Percentiles rank a stretch among this genome's conserved stretches.
Evolutionary conservation across 2,329 filamentous ascomycete species (phyloP).

Genomic region (Fusarium torreyae): DNA sequence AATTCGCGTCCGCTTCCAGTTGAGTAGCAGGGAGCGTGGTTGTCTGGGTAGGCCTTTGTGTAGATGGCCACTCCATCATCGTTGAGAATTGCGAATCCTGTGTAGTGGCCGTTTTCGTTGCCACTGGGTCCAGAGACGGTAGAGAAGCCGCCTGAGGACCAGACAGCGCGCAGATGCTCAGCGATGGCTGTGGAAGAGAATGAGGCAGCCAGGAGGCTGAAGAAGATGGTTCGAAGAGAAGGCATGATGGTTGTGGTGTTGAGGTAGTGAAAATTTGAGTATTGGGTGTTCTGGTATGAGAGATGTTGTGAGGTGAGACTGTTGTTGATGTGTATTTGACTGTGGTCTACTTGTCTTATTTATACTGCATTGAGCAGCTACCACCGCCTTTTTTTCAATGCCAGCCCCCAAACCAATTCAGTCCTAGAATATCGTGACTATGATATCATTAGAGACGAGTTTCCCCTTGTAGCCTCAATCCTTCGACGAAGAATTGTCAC

Average conservation of each 20-base stretch:
- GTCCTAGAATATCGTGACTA: background rate
- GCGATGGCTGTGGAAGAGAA: conserved; percentile 7
- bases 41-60: conserved; percentile 2
- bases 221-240: conserved; percentile 6
- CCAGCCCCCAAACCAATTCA: background rate
- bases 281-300: no score
- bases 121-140: conserved; percentile 17
- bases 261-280: background rate
- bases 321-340: background rate
- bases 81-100: conserved; percentile 21
- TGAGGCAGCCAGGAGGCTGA: conserved; percentile 11
- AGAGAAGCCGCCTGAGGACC: conserved; percentile 16
- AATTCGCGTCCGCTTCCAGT: conserved; percentile 12
- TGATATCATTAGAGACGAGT: background rate
- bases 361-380: background rate
- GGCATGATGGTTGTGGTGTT: background rate
- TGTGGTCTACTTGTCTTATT: background rate
- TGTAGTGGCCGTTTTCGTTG: conserved; percentile 4
- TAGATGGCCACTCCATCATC: conserved; percentile 24
- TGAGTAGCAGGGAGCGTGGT: conserved; percentile 15
- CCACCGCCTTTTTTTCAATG: background rate
- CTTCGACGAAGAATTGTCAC: background rate
- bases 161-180: conserved; percentile 22
- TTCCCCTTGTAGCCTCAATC: background rate
- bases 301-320: background rate